Evolutionary conservation across 805 yeast species (phyloP).

Genomic region (Starmerella stigmatis): DNA sequence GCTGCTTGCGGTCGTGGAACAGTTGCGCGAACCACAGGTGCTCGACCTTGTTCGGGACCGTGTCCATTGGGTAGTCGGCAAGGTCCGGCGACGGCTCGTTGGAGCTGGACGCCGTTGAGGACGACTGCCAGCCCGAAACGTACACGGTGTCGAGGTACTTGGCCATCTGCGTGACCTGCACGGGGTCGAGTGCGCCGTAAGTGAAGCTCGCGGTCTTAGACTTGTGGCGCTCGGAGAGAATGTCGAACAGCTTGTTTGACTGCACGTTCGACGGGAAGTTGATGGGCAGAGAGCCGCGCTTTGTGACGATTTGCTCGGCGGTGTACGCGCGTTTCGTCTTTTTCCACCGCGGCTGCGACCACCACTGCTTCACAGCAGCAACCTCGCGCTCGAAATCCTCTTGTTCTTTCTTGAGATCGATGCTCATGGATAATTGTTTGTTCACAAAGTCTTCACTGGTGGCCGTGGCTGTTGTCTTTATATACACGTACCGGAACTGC

Average conservation of each 20-base stretch:
- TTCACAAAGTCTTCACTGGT: neutral
- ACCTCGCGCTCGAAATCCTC: slow-evolving; percentile 55
- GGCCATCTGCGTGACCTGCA: slow-evolving; percentile 94
- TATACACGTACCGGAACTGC: neutral
- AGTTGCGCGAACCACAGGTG: slow-evolving; percentile 93
- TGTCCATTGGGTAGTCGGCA: slow-evolving; percentile 97
- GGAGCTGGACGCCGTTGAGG: slow-evolving; percentile 93
- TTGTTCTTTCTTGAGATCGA: slow-evolving; percentile 55
- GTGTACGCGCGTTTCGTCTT: slow-evolving; percentile 79
- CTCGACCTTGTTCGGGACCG: slow-evolving; percentile 97
- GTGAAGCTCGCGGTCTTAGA: slow-evolving; percentile 73
- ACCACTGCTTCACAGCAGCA: slow-evolving; percentile 71
- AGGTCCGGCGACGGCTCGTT: slow-evolving; percentile 97
- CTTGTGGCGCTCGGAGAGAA: slow-evolving; percentile 59
- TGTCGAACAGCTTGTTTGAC: slow-evolving; percentile 68
- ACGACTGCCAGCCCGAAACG: slow-evolving; percentile 98
- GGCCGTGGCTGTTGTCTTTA: neutral
- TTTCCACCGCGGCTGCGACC: slow-evolving; percentile 87
- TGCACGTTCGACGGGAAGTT: slow-evolving; percentile 67
- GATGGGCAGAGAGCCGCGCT: slow-evolving; percentile 70
- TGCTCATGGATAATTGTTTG: slow-evolving; percentile 30
- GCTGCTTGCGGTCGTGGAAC: slow-evolving; percentile 95
- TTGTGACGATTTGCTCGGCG: slow-evolving; percentile 78
- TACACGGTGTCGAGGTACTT: slow-evolving; percentile 85
- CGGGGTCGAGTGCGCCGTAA: slow-evolving; percentile 92